Evolutionary conservation across 2,329 filamentous ascomycete species (phyloP).

Genomic region (Huntiella bhutanensis): DNA sequence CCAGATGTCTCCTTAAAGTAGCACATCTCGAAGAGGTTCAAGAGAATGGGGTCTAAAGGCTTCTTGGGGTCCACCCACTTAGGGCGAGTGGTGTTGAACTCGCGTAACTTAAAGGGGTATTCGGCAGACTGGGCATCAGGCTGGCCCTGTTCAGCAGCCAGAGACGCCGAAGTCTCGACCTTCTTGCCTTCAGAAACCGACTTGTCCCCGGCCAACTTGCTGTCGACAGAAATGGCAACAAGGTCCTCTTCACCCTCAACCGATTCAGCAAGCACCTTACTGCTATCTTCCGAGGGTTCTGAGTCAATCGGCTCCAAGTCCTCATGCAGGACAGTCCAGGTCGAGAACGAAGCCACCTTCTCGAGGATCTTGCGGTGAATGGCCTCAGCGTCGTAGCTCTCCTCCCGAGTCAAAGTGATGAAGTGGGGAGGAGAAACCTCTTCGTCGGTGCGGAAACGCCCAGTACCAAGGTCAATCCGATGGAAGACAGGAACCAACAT

Average conservation of each 20-base stretch:
- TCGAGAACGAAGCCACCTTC: conserved; percentile 59
- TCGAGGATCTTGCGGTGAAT: conserved; percentile 67
- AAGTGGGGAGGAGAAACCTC: conserved; percentile 39
- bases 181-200: conserved; percentile 27
- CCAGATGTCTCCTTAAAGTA: conserved; percentile 32
- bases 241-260: conserved; percentile 79
- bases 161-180: conserved; percentile 12
- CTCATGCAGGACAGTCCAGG: conserved; percentile 42
- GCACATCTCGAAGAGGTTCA: conserved; percentile 59
- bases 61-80: conserved; percentile 32
- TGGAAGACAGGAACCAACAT: conserved; percentile 57
- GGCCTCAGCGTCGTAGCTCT: conserved; percentile 44
- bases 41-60: conserved; percentile 43
- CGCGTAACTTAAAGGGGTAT: conserved; percentile 20
- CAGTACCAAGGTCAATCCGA: conserved; percentile 22
- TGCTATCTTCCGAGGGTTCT: conserved; percentile 20
- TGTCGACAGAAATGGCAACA: conserved; percentile 50
- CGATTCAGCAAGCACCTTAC: conserved; percentile 58
- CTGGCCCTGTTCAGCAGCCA: conserved; percentile 3
- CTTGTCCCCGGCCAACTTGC: conserved; percentile 33
- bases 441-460: conserved; percentile 14
- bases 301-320: conserved; percentile 19
- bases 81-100: conserved; percentile 31
- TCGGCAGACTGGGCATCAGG: conserved; percentile 2
- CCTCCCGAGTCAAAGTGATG: conserved; percentile 55